Base-by-base conservation (phyloP, 164 flowering plant genomes). In the Cinnamomum chago region DNA sequence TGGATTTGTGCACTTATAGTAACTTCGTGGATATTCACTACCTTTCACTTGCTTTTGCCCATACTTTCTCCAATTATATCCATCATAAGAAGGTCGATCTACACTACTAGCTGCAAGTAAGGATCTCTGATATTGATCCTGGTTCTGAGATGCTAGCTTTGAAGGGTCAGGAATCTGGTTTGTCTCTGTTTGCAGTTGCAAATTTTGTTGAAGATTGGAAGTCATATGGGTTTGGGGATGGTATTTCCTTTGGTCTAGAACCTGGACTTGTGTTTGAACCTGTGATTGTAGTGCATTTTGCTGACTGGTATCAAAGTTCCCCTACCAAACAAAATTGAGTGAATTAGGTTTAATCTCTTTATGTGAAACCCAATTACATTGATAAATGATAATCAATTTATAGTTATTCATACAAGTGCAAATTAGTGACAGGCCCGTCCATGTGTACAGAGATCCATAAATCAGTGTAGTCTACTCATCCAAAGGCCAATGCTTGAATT, bases 31-130 rank as follows among this genome's bases (percentile, higher is more conserved):
- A 60, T 83, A 89, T 74, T 92, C 94, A 50, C 99, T 95, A 72
- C 99, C 99, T 88, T 95, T 95, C 17, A 95, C 99, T 78, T 91
- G 99, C 82, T 95, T 95, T 74, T 95, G 99, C 60, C 99, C 99
- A 76, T 95, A 95, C 78, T 95, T 95, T 78, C 97, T 87, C 99
- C 99, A 95, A 69, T 89, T 95, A 78, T 92, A 91, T 35, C 98
- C 97, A 81, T 95, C 99, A 80, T 87, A 91, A 68, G 97, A 91
- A 55, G 79, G 67, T 60, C 87, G 88, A 64, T 89, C 83, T 72
- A 87, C 95, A 58, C 71, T 81, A 66, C 58, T 82, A 3, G 77
- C 76, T 25, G 81, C 68, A 0, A 80, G 75, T 33, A 73, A 27
- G 50, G 76, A 70, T 77, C 77, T 85, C 52, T 76, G 82, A 79